Percentiles rank a stretch among this genome's conserved stretches.
These are phyloP conservation scores for Phymatotrichopsis omnivora DNA, from an alignment of 2,329 filamentous ascomycete species.

Conservation along the genomic window DNA sequence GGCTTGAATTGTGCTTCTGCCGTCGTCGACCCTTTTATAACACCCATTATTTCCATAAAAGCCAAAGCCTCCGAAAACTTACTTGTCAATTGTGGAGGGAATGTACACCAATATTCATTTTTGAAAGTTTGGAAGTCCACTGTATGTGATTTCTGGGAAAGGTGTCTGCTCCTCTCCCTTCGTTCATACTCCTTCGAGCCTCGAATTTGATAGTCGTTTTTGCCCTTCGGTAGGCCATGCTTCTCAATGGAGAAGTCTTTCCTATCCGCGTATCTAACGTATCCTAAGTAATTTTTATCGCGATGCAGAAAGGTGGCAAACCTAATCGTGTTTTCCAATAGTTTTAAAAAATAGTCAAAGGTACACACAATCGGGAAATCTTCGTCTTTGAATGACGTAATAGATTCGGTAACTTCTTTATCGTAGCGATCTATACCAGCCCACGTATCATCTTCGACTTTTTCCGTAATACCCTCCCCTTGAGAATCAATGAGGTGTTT, in stretches of 20 bases:
- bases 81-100: not conserved
- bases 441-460: not conserved
- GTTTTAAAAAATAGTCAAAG: slow-evolving; percentile 30
- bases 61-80: slow-evolving; percentile 26
- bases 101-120: slow-evolving; percentile 13
- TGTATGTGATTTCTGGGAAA: not conserved
- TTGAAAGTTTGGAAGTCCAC: slow-evolving; percentile 6
- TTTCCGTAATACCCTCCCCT: too few species aligned
- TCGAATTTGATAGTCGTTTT: too few species aligned
- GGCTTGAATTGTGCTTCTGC: slow-evolving; percentile 21
- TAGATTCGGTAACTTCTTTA: slow-evolving; percentile 17
- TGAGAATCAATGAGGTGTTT: too few species aligned
- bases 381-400: slow-evolving; percentile 27
- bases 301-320: not conserved
- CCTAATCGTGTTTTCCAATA: slow-evolving; percentile 25
- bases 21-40: slow-evolving; percentile 32
- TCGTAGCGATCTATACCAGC: not conserved
- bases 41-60: slow-evolving; percentile 34
- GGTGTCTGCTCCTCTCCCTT: too few species aligned
- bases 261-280: slow-evolving; percentile 9
- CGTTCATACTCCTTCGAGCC: not conserved
- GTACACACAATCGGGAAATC: slow-evolving; percentile 33
- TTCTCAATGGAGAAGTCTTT: slow-evolving; percentile 12
- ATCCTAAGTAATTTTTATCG: not conserved
- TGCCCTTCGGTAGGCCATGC: too few species aligned